Evolutionary conservation across 345 rosid species (phyloP), one percentile per base, ranked within the genome.

Genomic region (Atalantia buxifolia): DNA sequence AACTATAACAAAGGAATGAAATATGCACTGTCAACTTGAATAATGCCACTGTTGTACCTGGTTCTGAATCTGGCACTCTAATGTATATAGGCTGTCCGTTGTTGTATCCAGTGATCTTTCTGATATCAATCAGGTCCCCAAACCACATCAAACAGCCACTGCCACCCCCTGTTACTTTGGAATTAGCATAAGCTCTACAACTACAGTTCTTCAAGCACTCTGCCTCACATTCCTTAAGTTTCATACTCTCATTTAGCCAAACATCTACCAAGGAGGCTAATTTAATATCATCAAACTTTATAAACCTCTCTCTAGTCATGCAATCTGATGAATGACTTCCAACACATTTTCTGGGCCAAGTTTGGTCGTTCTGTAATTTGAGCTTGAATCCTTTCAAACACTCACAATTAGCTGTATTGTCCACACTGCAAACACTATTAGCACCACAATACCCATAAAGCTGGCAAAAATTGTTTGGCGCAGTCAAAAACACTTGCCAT

Each of bases 401-500:
- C 7, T 27, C 18, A 45, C 81, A 80, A 3, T 25, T 13, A 18
- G 56, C 65, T 25, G 48, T 27, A n/a, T 5, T 7, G 25, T n/a
- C 73, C 38, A 22, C 25, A 21, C 62, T 83, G 81, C 80, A 80
- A 16, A 13, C 76, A 4, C 16, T 74, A 40, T 86, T 64, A 24
- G 61, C 77, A 53, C 89, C 87, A 50, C 89, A 82, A 9, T 64
- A 19, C 7, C 77, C 78, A 66, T 80, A 84, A 53, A 84, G 6
- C 31, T 6, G 77, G 79, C 85, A 38, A 74, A 45, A 53, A 19
- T 53, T 53, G 19, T 53, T 53, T 28, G 84, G 82, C 82, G 81
- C 25, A 13, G 35, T 7, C 18, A 35, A 73, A 31, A 73, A 10
- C 21, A 73, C 40, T 36, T 4, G 16, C 76, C 76, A 73, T 59